Base-by-base conservation (phyloP, 352 stramenopile species). In the Thraustochytrium striatum region DNA sequence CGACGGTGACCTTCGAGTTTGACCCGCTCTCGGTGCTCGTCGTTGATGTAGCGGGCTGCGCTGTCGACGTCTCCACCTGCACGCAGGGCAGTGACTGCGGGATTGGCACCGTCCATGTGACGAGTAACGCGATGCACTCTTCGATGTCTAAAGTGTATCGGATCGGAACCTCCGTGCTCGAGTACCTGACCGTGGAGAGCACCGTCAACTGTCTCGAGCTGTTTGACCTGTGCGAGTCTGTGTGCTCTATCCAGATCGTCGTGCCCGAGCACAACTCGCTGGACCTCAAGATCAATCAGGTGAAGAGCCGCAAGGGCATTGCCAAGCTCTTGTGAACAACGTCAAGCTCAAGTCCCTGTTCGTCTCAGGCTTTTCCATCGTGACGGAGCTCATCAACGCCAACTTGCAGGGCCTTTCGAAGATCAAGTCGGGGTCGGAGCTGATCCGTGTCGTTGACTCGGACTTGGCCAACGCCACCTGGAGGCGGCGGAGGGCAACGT, bases 161-260 rank as follows among this genome's bases (percentile, higher is more conserved):
- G 53, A 16, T 19, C 5, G 33, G 33, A 9, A 61, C 53, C 5
- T 13, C 5, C 25, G 5, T 61, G 5, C 5, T 75, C 19, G 65
- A 75, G 65, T 75, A 75, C 52, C 28, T 75, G 61, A 47, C 52
- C 21, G 19, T 68, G 5, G 9, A 7, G 8, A 68, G 65, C 50
- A 16, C 39, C 5, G 7, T 68, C 3, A 30, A 75, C 25, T 75
- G 65, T 25, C 52, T 43, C 3, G 52, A 9, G 13, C 61, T 70
- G 21, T 58, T 30, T 3, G 41, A 43, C 19, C 36, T 32, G 11
- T 75, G 65, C 50, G 8, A 39, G n/a, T 43, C 65, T 3, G 47
- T 68, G 9, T 75, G 65, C 25, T 21, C 33, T 11, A 43, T 75
- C 8, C 32, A 75, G n/a, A 43, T 75, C 35, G 65, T 55, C 8